Evolutionary conservation across 2,329 filamentous ascomycete species (phyloP).

Genomic region (Penicillium polonicum): DNA sequence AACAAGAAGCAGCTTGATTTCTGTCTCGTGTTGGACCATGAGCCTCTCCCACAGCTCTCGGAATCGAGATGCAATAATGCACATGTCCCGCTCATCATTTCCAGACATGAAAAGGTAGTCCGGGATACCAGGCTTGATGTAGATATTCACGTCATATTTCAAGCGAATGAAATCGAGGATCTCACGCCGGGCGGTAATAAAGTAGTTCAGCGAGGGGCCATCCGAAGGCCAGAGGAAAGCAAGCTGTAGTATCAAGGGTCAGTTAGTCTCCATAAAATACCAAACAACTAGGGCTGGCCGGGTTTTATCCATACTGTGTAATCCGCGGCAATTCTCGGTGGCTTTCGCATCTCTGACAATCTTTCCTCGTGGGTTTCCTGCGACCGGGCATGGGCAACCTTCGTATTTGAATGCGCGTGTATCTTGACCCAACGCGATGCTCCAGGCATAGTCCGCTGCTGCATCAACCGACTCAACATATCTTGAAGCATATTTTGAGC

Average conservation of each 20-base stretch:
- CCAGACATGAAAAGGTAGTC: constrained; percentile 35
- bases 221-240: constrained; percentile 42
- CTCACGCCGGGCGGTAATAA: constrained; percentile 45
- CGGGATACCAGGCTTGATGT: constrained; percentile 29
- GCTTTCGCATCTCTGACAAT: neutral
- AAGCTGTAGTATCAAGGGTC: constrained; percentile 1
- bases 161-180: constrained; percentile 47
- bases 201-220: constrained; percentile 42
- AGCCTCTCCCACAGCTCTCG: constrained; percentile 31
- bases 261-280: neutral
- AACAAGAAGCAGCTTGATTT: constrained; percentile 36
- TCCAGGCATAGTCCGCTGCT: neutral
- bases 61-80: constrained; percentile 36
- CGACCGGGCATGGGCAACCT: neutral
- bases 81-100: constrained; percentile 34
- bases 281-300: neutral
- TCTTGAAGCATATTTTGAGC: neutral
- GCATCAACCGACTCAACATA: neutral
- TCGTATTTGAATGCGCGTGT: neutral
- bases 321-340: neutral
- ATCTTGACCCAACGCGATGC: neutral
- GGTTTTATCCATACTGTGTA: neutral
- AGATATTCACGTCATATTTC: constrained; percentile 43
- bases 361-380: neutral
- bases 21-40: constrained; percentile 29